phyloP scores from a whole-genome alignment of 2,329 filamentous ascomycete genomes.

The Fusarium nisikadoi region DNA sequence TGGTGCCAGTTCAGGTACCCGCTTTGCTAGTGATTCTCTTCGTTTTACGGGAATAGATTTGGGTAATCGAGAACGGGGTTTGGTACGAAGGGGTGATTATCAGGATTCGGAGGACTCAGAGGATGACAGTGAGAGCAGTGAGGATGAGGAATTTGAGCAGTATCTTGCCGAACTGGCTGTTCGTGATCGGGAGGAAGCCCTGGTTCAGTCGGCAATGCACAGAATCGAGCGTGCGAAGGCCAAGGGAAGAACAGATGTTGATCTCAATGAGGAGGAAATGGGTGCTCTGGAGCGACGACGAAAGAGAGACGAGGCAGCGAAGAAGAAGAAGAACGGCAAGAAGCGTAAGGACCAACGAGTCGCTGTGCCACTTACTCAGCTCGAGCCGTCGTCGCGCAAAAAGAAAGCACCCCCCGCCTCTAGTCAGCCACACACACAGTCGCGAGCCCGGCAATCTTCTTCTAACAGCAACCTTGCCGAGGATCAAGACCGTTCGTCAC shows the following conservation, averaged over 20 bases:
- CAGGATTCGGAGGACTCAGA: conserved; percentile 47
- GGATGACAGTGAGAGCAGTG: conserved; percentile 50
- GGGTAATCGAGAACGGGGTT: conserved; percentile 54
- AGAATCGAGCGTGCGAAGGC: conserved; percentile 83
- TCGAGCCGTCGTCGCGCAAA: conserved; percentile 57
- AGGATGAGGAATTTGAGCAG: conserved; percentile 55
- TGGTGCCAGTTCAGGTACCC: conserved; percentile 59
- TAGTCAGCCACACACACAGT: conserved; percentile 46
- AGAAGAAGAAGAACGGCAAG: conserved; percentile 49
- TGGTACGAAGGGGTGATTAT: conserved; percentile 52
- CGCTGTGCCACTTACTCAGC: conserved; percentile 63
- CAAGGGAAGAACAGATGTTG: conserved; percentile 81
- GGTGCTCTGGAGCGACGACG: conserved; percentile 78
- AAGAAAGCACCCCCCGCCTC: conserved; percentile 43
- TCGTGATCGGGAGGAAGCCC: conserved; percentile 75
- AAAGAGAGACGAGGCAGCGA: conserved; percentile 62
- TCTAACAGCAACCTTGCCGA: conserved; percentile 51
- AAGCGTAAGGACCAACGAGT: conserved; percentile 60
- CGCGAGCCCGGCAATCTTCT: conserved; percentile 52
- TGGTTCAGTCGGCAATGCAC: conserved; percentile 81
- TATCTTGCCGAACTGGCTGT: conserved; percentile 67
- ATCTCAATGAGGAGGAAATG: conserved; percentile 81
- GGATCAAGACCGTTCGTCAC: conserved; percentile 49
- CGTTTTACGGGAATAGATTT: conserved; percentile 70
- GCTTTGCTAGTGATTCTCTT: conserved; percentile 69